Base-by-base conservation (phyloP, 371 early-diverging fungal species). In the Mortierella sp. region DNA sequence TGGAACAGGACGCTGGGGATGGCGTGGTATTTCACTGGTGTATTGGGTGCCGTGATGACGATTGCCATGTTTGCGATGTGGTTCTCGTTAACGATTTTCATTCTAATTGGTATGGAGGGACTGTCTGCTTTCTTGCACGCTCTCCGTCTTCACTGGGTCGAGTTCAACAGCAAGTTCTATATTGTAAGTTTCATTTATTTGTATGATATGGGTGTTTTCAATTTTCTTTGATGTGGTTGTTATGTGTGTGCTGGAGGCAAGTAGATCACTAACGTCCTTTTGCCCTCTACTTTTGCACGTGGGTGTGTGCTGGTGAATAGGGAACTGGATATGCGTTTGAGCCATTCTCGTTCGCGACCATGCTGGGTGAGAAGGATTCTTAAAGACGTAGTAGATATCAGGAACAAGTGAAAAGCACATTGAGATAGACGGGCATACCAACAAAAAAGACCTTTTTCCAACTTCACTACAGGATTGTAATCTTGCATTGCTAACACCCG, bases 111-210 rank as follows among this genome's bases (percentile, higher is more conserved):
- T 58, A 97, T 99, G 97, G 99, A 99, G 91, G 99, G 99, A 10
- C 90, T 99, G 16, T 97, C 97, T 73, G 99, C 99, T 3, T 99
- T 99, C 91, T 90, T 99, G 85, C 99, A 99, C 90, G 99, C 99
- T 1, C 93, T 99, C 50, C 97, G 99, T 94, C 93, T 99, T 77
- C 99, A 99, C 90, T 99, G 99, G 99, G 90, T 99, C 72, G 99
- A 99, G 91, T 99, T 99, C 90, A 97, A 99, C 89, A 95, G 94
- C 90, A 99, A 99, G 91, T 99, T 99, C 89, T 99, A 99, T 88
- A 92, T 91, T 28, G 81, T 81, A 70, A 58, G 58, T 47, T 48
- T 3, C 7, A 21, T 10, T 34, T 47, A 1, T 42, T 3, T 19
- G 26, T 4, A 5, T 28, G 28, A 2, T 60, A 2, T 4, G 31